A percentile compares a stretch with the other conserved stretches of the same genome.
These are phyloP conservation scores for Blastocrithidia nonstop DNA, from an alignment of 208 protist genomes.

Conservation along the genomic window DNA sequence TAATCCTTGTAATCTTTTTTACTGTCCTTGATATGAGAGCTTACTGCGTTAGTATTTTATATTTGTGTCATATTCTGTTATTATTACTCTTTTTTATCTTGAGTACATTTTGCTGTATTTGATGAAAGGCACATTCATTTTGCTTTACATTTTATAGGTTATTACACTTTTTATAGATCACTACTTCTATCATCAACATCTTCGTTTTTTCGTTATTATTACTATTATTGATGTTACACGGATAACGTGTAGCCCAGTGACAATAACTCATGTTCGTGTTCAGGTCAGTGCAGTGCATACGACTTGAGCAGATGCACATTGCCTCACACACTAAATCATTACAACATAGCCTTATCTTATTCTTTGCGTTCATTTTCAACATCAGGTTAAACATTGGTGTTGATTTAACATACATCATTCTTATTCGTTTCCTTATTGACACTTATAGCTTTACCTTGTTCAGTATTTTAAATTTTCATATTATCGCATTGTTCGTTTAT, in stretches of 20 bases:
- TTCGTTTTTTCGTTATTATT: background rate
- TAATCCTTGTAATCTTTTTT: background rate
- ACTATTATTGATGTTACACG: conserved; percentile 6
- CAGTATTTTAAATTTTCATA: conserved; percentile 15
- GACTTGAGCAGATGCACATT: conserved; percentile 9
- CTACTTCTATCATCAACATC: background rate
- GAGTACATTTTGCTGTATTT: no score
- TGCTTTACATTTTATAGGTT: no score
- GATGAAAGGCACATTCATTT: no score
- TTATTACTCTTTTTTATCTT: background rate
- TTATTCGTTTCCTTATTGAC: no score
- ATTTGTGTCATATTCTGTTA: background rate
- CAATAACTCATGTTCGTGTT: conserved; percentile 13
- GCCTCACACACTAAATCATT: conserved; percentile 21
- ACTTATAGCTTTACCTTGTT: conserved; percentile 16
- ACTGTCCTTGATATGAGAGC: no score
- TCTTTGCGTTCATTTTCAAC: conserved; percentile 10
- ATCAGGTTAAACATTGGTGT: conserved; percentile 7
- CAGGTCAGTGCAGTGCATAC: conserved; percentile 37
- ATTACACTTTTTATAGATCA: no score
- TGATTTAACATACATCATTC: no score
- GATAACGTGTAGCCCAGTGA: conserved; percentile 30
- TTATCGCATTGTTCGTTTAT: conserved; percentile 9
- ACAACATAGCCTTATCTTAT: conserved; percentile 20
- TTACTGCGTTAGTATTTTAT: background rate